These are phyloP conservation scores for Cyclotella distinguenda DNA, from an alignment of 108 stramenopile species.

Conservation along the genomic window DNA sequence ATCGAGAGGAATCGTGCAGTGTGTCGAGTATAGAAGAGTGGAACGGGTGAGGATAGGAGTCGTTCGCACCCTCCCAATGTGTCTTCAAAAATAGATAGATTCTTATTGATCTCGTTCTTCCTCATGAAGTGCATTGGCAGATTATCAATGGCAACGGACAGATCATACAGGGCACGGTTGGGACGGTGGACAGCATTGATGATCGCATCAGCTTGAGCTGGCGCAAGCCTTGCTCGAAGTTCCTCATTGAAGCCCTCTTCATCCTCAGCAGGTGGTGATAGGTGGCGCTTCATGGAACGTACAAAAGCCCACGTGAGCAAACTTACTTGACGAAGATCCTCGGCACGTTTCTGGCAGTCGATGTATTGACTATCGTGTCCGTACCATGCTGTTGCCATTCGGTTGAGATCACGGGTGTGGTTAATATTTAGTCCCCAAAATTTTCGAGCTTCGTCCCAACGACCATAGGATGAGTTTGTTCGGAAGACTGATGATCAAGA, in stretches of 20 bases:
- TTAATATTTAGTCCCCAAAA: conserved; percentile 81
- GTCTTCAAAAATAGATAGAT: conserved; percentile 74
- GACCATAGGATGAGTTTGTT: conserved; percentile 74
- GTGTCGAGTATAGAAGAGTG: conserved; percentile 73
- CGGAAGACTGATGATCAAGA: conserved; percentile 55
- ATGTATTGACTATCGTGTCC: conserved; percentile 39
- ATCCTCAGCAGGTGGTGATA: conserved; percentile 67
- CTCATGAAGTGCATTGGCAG: conserved; percentile 78
- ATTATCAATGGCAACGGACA: conserved; percentile 69
- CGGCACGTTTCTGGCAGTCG: conserved; percentile 40
- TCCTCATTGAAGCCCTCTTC: conserved; percentile 56
- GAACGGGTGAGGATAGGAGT: conserved; percentile 68
- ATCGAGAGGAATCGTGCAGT: conserved; percentile 76
- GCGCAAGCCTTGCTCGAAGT: conserved; percentile 52
- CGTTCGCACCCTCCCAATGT: conserved; percentile 68
- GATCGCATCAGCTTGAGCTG: conserved; percentile 60
- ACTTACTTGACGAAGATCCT: conserved; percentile 52
- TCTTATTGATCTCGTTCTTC: conserved; percentile 69
- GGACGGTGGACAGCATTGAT: conserved; percentile 69
- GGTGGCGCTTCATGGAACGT: conserved; percentile 72
- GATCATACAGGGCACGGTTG: conserved; percentile 71
- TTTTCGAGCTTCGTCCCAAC: conserved; percentile 86
- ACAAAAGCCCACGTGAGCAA: conserved; percentile 77
- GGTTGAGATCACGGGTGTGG: conserved; percentile 73
- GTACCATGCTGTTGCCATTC: conserved; percentile 70